Percentiles rank a stretch among this genome's conserved stretches.
phyloP scores from a whole-genome alignment of 345 rosid genomes.

The Arabidopsis thaliana region TAIR10.1 NC_003076.8:3013501-3014000 shows the following conservation, averaged over 20 bases:
- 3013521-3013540: constrained; percentile 23
- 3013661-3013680: constrained; percentile 67
- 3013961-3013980: not conserved
- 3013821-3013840: not conserved
- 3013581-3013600: not conserved
- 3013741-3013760: constrained; percentile 73
- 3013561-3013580: not conserved
- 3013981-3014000: not conserved
- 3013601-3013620: not conserved
- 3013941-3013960: not conserved
- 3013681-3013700: constrained; percentile 48
- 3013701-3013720: constrained; percentile 62
- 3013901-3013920: too few relatives aligned
- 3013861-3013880: too few relatives aligned
- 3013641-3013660: constrained; percentile 68
- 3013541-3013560: constrained; percentile 1
- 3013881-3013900: too few relatives aligned
- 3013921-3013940: too few relatives aligned
- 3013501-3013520: constrained; percentile 64
- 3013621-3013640: not conserved
- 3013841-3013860: not conserved
- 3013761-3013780: constrained; percentile 92
- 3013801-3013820: not conserved
- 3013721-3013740: constrained; percentile 85
- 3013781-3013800: not conserved